Evolutionary conservation across 805 yeast genomes (phyloP), one percentile per base, ranked within the genome.

Genomic region (Saccharomycopsis schoenii): DNA sequence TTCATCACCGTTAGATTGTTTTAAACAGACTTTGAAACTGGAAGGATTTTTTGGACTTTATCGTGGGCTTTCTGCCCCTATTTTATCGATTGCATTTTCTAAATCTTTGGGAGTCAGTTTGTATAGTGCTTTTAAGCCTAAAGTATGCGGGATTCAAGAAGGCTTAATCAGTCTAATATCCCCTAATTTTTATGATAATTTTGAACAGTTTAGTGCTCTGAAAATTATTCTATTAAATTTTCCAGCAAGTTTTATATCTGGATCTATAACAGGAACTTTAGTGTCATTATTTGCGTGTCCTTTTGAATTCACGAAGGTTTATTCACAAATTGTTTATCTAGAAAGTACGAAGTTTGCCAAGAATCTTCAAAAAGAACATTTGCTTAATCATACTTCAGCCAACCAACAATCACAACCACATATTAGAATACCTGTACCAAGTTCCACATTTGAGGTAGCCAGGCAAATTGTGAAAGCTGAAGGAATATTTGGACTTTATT

Each of bases 231-330:
- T 71, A 5, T 71, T 75, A 56, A 78, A 76, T 70, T 67, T 81
- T 60, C 78, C 88, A 66, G 64, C 78, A 63, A 67, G 76, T 62
- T 76, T 83, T 59, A 52, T 75, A 0, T 77, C 92, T 0, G 97
- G 96, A 4, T 73, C 80, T 3, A 64, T 82, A 0, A 83, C 94
- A 0, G 96, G 96, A 4, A 81, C 81, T 6, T 72, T 77, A 1
- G 83, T 87, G 14, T 79, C 89, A 2, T 41, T 79, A 5, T 82
- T 84, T 70, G 88, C 91, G 2, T 86, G 93, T 66, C 97, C 97
- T 1, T 89, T 89, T 69, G 97, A 89, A 71, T 82, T 88, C 72
- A 84, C 93, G 56, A 90, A 89, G 71, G 77, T 89, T 9, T 88
- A 86, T 64, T 86, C 93, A 42, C 96, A 89, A 70, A 80, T 89